phyloP scores from a whole-genome alignment of 2,329 filamentous ascomycete genomes.

The Akanthomyces lecanii region DNA sequence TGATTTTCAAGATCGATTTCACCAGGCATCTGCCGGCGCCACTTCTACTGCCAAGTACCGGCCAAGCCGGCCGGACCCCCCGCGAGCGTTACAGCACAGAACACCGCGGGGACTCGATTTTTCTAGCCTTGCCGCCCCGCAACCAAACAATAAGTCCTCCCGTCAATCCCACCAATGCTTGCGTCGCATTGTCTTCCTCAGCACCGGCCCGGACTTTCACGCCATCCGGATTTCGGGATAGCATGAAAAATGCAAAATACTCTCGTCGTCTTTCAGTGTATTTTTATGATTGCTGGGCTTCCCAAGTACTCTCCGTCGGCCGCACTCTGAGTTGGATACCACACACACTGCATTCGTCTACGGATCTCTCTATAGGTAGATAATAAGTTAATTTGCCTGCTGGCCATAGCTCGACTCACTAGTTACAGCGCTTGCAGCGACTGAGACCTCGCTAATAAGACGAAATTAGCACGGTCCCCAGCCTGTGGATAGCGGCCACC shows the following conservation, averaged over 20 bases:
- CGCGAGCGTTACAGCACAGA: background rate
- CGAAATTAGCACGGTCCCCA: background rate
- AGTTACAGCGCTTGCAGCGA: no score
- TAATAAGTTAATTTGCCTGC: no score
- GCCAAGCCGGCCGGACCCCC: background rate
- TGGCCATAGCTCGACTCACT: no score
- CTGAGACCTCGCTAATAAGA: no score
- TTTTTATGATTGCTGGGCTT: no score
- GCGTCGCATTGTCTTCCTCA: background rate
- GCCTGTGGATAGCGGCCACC: background rate
- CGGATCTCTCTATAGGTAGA: no score
- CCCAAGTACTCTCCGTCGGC: no score
- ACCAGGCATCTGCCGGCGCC: background rate
- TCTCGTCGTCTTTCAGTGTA: no score
- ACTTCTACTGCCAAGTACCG: background rate
- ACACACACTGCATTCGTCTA: no score
- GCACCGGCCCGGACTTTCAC: background rate
- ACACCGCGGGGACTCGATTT: background rate
- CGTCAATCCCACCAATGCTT: background rate
- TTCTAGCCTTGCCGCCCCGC: background rate
- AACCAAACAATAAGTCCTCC: no score
- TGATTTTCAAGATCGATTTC: background rate
- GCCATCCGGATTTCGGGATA: background rate
- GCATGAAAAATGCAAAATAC: no score
- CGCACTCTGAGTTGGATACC: no score